Base-by-base conservation (phyloP, 495 filamentous ascomycete genomes). In the Aspergillus bridgeri region DNA sequence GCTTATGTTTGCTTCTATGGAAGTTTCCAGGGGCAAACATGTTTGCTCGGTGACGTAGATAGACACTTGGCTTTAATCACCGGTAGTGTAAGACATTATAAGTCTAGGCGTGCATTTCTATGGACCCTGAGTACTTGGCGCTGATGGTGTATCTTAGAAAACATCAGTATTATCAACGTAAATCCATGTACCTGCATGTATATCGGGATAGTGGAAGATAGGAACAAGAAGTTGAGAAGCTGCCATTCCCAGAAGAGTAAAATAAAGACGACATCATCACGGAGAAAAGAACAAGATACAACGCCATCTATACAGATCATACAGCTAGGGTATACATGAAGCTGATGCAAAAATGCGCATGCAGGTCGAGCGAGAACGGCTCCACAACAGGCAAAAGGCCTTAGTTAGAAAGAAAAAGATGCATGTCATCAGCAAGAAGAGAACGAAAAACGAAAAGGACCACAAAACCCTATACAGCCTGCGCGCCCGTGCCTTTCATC, bases 401-500 rank as follows among this genome's bases (percentile, higher is more conserved):
- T n/a, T n/a, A n/a, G n/a, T n/a, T n/a, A 27, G 25, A 3, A 7
- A 27, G 7, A 7, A 27, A 27, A 27, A 4, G 25, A 27, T 27
- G 25, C 25, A 7, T 27, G 25, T 38, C 33, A 38, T 38, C 33
- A 13, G 33, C 33, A 38, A 51, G 47, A 19, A 42, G 21, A 58
- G 8, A 44, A 11, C 20, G 9, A 57, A 23, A 43, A 22, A 21
- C 27, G 53, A 62, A 49, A 57, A 43, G 60, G 17, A 51, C 54
- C 27, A 53, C 15, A 48, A 25, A 22, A 22, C 29, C 23, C 51
- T 71, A 78, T 66, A 74, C 74, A 50, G 69, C 66, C 45, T 62
- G 67, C 56, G 71, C 75, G 29, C 62, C 77, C 29, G 69, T 71
- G n/a, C 71, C 71, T 57, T 78, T 82, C 80, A 87, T 80, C 11